Percentiles rank a stretch among this genome's conserved stretches.
phyloP scores from a whole-genome alignment of 805 yeast genomes.

The Metschnikowia lachancei region DNA sequence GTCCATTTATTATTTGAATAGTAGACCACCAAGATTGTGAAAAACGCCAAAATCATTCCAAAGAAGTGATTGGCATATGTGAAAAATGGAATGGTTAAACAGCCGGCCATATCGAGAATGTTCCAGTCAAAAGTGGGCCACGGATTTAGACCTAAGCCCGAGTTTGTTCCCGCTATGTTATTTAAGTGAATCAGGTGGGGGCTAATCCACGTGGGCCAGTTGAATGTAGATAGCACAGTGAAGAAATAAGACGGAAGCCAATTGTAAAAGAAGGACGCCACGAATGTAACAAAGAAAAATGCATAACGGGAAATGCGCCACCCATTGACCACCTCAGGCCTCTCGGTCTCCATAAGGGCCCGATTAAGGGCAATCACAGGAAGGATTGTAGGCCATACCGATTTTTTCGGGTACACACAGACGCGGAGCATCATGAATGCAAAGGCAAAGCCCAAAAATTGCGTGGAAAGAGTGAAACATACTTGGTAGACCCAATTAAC shows the following conservation, averaged over 20 bases:
- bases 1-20: slow-evolving; percentile 52
- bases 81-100: slow-evolving; percentile 43
- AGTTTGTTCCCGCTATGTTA: slow-evolving; percentile 37
- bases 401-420: slow-evolving; percentile 42
- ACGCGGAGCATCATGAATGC: slow-evolving; percentile 64
- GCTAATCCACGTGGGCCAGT: slow-evolving; percentile 47
- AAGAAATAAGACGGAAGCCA: slow-evolving; percentile 43
- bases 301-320: slow-evolving; percentile 43
- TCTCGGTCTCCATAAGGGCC: slow-evolving; percentile 37
- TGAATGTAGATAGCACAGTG: slow-evolving; percentile 39
- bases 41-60: slow-evolving; percentile 36
- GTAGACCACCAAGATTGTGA: slow-evolving; percentile 34
- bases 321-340: slow-evolving; percentile 27
- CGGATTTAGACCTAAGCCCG: slow-evolving; percentile 43
- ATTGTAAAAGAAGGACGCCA: slow-evolving; percentile 38
- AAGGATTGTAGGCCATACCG: slow-evolving; percentile 45
- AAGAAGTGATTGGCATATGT: slow-evolving; percentile 41
- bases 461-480: slow-evolving; percentile 51
- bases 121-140: slow-evolving; percentile 46
- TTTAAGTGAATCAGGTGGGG: slow-evolving; percentile 39
- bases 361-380: slow-evolving; percentile 44
- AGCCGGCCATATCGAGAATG: slow-evolving; percentile 35
- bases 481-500: slow-evolving; percentile 52
- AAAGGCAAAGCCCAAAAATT: slow-evolving; percentile 64
- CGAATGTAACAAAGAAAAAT: slow-evolving; percentile 36